These are phyloP conservation scores for Ceriops zippeliana DNA, from an alignment of 345 rosid species.

Conservation along the genomic window DNA sequence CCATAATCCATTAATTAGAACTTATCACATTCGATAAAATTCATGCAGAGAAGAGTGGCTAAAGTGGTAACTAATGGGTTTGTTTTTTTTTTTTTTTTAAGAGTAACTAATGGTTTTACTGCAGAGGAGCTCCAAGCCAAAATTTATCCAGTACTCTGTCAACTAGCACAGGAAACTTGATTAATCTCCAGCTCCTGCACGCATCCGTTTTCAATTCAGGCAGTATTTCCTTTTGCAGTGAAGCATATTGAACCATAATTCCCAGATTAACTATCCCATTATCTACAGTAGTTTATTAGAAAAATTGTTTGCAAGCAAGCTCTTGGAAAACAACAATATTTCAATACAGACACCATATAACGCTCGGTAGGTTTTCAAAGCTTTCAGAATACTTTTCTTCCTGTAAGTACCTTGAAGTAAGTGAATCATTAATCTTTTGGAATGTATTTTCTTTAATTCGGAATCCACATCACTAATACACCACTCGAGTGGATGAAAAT, in stretches of 20 bases:
- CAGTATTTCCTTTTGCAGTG: not conserved
- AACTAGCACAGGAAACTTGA: conserved; percentile 69
- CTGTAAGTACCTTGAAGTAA: conserved; percentile 63
- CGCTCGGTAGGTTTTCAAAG: conserved; percentile 60
- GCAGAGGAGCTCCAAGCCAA: conserved; percentile 86
- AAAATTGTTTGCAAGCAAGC: conserved; percentile 53
- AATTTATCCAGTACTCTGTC: conserved; percentile 63
- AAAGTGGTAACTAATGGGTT: conserved; percentile 11
- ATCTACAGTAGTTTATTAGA: not conserved
- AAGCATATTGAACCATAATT: no score
- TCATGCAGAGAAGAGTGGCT: not conserved
- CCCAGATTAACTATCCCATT: no score
- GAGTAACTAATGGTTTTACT: conserved; percentile 15
- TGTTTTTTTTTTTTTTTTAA: not conserved
- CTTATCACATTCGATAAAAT: not conserved
- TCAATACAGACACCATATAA: conserved; percentile 71
- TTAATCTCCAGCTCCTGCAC: conserved; percentile 72
- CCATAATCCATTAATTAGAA: not conserved
- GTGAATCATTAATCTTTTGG: not conserved
- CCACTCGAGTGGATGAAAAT: no score
- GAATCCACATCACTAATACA: no score
- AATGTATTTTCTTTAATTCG: not conserved
- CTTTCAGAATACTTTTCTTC: conserved; percentile 72
- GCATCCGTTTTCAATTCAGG: conserved; percentile 22
- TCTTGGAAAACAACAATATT: conserved; percentile 68